phyloP scores from a whole-genome alignment of 2,329 filamentous ascomycete species.

The Tolypocladium inflatum region DNA sequence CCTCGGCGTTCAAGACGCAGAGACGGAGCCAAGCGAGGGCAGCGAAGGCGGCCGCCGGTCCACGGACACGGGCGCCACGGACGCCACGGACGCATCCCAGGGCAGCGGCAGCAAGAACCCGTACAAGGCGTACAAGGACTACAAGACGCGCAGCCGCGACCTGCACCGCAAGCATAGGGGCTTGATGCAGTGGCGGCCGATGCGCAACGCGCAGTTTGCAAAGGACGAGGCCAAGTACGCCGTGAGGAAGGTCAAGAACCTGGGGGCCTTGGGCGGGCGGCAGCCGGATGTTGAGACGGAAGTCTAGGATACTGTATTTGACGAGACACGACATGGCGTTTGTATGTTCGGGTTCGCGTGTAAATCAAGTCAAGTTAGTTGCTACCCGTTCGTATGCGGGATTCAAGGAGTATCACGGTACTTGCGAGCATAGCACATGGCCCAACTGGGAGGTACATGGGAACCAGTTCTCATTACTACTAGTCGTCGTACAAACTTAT shows the following conservation, averaged over 20 bases:
- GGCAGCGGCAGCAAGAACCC: slow-evolving; percentile 39
- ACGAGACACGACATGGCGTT: neutral
- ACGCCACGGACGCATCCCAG: slow-evolving; percentile 17
- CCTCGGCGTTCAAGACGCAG: slow-evolving; percentile 51
- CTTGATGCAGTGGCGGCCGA: slow-evolving; percentile 90
- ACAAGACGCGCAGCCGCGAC: slow-evolving; percentile 59
- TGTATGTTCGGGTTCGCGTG: neutral
- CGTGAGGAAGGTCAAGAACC: slow-evolving; percentile 63
- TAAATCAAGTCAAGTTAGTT: too few species aligned
- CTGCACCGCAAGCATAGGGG: slow-evolving; percentile 81
- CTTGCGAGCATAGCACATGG: too few species aligned
- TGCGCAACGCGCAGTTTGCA: slow-evolving; percentile 75
- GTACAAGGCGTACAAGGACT: slow-evolving; percentile 49
- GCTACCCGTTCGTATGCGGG: too few species aligned
- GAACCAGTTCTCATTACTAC: neutral
- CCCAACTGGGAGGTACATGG: too few species aligned
- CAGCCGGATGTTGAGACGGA: slow-evolving; percentile 86
- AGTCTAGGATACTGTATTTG: slow-evolving; percentile 24
- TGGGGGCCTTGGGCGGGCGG: slow-evolving; percentile 67
- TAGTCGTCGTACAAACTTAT: too few species aligned
- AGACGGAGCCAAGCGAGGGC: slow-evolving; percentile 18
- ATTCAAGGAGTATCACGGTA: neutral
- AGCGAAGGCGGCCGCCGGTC: slow-evolving; percentile 22
- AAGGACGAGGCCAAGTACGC: slow-evolving; percentile 82
- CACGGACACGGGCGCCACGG: slow-evolving; percentile 26